phyloP scores from a whole-genome alignment of 768 basidiomycete species.

The Pleurotus citrinopileatus region DNA sequence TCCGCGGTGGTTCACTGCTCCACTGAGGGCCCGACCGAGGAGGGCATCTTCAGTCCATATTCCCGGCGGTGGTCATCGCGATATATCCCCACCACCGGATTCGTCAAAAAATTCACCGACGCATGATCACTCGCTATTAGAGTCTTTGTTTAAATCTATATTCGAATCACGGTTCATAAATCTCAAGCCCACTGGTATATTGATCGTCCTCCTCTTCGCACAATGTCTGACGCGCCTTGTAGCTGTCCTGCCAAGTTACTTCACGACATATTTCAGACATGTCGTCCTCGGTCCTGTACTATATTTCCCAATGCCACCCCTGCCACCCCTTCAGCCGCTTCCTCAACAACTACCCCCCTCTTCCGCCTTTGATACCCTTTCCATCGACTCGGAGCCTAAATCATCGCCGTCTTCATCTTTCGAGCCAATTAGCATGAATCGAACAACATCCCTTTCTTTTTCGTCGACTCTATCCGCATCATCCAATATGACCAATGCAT shows the following conservation, averaged over 20 bases:
- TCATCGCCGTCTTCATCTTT: constrained; percentile 26
- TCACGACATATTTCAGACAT: constrained; percentile 69
- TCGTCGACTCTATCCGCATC: constrained; percentile 46
- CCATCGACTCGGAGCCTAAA: constrained; percentile 31
- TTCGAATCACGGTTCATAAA: constrained; percentile 75
- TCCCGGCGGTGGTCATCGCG: constrained; percentile 43
- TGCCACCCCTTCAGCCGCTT: constrained; percentile 60
- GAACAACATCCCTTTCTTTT: constrained; percentile 50
- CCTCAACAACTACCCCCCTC: constrained; percentile 41
- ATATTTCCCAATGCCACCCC: constrained; percentile 66
- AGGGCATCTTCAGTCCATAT: constrained; percentile 48
- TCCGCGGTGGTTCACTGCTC: constrained; percentile 75
- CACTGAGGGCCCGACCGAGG: constrained; percentile 52
- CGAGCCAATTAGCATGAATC: constrained; percentile 17
- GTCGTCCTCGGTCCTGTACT: constrained; percentile 59
- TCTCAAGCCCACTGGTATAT: constrained; percentile 61
- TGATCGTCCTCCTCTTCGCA: not conserved
- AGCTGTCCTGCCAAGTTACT: constrained; percentile 69
- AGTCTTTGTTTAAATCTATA: constrained; percentile 63
- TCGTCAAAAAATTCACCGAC: constrained; percentile 27
- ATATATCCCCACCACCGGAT: constrained; percentile 29
- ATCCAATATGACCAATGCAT: constrained; percentile 23
- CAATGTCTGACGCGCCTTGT: constrained; percentile 5
- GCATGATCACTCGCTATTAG: constrained; percentile 71
- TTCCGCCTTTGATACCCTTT: constrained; percentile 32